Conservation (phyloP, 1,139 yeast genomes). For the Magnusiomyces sp. region DNA sequence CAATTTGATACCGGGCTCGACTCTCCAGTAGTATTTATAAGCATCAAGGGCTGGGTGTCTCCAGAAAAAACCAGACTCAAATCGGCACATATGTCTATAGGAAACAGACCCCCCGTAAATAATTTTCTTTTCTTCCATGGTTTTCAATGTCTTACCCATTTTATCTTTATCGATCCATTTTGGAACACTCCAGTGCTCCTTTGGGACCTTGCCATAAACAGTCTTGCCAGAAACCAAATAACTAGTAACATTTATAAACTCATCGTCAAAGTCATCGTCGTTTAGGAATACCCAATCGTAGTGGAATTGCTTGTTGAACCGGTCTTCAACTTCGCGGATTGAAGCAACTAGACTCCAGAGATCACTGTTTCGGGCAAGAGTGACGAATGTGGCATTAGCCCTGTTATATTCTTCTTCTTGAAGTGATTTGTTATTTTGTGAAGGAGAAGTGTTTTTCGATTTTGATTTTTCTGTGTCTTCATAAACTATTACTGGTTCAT, state of each 20-base stretch:
- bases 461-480: too few relatives aligned
- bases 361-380: constrained; percentile 66
- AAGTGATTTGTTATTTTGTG: not conserved
- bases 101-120: constrained; percentile 62
- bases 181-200: constrained; percentile 73
- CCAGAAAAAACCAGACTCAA: constrained; percentile 86
- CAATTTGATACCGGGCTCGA: constrained; percentile 80
- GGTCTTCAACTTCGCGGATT: constrained; percentile 56
- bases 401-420: constrained; percentile 16
- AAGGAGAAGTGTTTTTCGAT: too few relatives aligned
- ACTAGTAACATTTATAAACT: constrained; percentile 40
- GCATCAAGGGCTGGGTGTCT: constrained; percentile 63
- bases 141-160: constrained; percentile 47
- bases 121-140: constrained; percentile 41
- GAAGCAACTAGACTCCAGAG: constrained; percentile 49
- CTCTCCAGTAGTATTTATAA: constrained; percentile 92
- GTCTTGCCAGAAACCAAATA: constrained; percentile 52
- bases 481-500: too few relatives aligned
- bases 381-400: constrained; percentile 61
- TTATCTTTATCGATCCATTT: constrained; percentile 53
- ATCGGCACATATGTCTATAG: constrained; percentile 88
- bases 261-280: constrained; percentile 50
- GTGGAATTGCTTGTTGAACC: constrained; percentile 57
- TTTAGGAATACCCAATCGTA: constrained; percentile 77
- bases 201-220: constrained; percentile 57